Conservation (phyloP, 2,329 filamentous ascomycete genomes). For the Ambrosiella xylebori region DNA sequence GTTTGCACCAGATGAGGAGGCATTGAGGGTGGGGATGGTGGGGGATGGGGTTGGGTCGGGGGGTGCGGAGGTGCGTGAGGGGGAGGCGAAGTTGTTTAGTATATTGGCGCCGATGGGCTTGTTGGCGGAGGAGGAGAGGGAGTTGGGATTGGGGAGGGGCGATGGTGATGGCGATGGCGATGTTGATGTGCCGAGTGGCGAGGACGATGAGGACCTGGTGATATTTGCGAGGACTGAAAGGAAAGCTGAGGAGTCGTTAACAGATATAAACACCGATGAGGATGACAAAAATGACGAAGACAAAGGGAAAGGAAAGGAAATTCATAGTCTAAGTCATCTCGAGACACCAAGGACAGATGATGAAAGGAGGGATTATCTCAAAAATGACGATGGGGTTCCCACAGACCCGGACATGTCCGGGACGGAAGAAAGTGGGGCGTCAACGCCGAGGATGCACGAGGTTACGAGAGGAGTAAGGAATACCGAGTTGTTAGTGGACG, state of each 20-base stretch:
- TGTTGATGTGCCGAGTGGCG: not conserved
- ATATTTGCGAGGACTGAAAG: no score
- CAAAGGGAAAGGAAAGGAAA: not conserved
- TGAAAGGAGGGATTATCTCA: not conserved
- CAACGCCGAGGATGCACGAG: not conserved
- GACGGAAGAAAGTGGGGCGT: not conserved
- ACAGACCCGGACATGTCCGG: not conserved
- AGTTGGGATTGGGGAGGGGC: not conserved
- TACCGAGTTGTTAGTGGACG: not conserved
- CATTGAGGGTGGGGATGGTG: conserved; percentile 11
- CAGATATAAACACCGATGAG: no score
- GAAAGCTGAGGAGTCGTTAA: no score
- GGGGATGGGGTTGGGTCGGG: conserved; percentile 9
- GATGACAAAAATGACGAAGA: no score
- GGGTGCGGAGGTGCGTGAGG: conserved; percentile 15
- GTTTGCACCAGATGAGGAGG: conserved; percentile 30
- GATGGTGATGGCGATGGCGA: not conserved
- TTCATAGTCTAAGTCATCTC: not conserved
- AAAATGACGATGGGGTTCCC: not conserved
- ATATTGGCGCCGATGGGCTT: conserved; percentile 25
- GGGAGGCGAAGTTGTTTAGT: conserved; percentile 38
- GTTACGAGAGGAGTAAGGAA: not conserved
- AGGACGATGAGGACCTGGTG: no score
- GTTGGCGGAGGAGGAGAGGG: not conserved
- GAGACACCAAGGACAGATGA: not conserved